Conservation (phyloP, 352 stramenopile species). For the Phytophthora syringae region DNA sequence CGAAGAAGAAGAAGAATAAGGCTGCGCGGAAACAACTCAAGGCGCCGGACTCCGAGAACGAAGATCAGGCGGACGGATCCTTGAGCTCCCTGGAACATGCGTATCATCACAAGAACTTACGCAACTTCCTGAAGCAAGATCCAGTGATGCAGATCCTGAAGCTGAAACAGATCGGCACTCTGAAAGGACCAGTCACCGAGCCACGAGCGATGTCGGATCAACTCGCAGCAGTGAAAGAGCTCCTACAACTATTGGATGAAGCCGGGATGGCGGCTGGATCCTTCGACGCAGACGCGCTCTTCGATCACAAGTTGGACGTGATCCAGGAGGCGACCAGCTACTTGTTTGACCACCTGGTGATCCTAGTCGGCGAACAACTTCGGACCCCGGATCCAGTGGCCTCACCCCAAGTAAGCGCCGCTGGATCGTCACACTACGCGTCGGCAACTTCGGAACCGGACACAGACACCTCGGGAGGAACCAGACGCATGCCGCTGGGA, state of each 20-base stretch:
- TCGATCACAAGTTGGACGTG: not conserved
- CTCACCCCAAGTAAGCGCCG: too few relatives aligned
- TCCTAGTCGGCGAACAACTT: not conserved
- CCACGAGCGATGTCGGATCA: not conserved
- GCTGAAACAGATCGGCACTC: not conserved
- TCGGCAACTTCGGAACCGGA: not conserved
- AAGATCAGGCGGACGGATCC: not conserved
- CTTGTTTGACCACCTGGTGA: not conserved
- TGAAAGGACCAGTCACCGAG: not conserved
- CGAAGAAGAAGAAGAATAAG: constrained; percentile 2
- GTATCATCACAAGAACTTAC: not conserved
- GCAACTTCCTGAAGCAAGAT: not conserved
- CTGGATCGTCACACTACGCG: not conserved
- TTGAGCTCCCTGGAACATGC: not conserved
- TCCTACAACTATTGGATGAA: not conserved
- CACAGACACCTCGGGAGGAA: not conserved
- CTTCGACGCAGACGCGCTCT: constrained; percentile 1
- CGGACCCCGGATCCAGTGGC: not conserved
- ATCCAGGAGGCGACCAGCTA: not conserved
- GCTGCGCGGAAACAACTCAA: constrained; percentile 1
- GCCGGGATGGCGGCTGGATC: not conserved
- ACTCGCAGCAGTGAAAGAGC: not conserved
- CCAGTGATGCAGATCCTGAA: not conserved
- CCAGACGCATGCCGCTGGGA: not conserved
- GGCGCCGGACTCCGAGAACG: not conserved